A percentile compares a stretch with the other conserved stretches of the same genome.
phyloP scores from a whole-genome alignment of 805 yeast genomes.

The Suhomyces kilbournensis region DNA sequence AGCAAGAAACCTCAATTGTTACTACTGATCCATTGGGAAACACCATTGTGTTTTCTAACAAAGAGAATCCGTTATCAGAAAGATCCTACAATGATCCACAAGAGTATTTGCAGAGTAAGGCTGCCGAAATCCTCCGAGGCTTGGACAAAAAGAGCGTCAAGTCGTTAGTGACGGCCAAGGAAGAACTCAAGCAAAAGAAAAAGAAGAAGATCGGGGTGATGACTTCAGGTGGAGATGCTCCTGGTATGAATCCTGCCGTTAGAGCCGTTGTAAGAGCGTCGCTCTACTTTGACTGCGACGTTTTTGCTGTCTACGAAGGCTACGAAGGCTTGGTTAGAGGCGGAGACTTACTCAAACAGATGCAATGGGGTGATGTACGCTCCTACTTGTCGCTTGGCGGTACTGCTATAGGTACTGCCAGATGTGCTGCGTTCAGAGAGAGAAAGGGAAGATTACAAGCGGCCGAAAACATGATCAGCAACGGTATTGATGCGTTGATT shows the following conservation, averaged over 20 bases:
- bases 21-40: conserved; percentile 37
- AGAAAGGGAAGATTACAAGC: conserved; percentile 62
- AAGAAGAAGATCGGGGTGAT: conserved; percentile 63
- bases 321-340: conserved; percentile 71
- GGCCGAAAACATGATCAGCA: conserved; percentile 61
- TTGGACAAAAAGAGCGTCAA: conserved; percentile 4
- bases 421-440: conserved; percentile 66
- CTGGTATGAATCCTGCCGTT: conserved; percentile 77
- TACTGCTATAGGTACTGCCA: conserved; percentile 75
- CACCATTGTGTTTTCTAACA: conserved; percentile 23
- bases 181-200: conserved; percentile 5
- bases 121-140: conserved; percentile 20
- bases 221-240: conserved; percentile 84
- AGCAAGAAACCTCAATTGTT: background rate
- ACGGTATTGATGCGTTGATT: conserved; percentile 74
- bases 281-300: conserved; percentile 61
- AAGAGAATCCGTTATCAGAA: conserved; percentile 19
- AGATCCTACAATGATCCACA: conserved; percentile 20
- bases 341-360: conserved; percentile 52
- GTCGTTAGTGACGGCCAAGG: background rate
- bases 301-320: conserved; percentile 70
- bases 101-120: conserved; percentile 25
- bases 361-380: conserved; percentile 72
- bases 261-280: conserved; percentile 70
- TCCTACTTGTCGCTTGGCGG: conserved; percentile 73